Evolutionary conservation across 1,284 basidiomycete genomes (phyloP), one percentile per base, ranked within the genome.

Genomic region (Apiotrichum brassicae): DNA sequence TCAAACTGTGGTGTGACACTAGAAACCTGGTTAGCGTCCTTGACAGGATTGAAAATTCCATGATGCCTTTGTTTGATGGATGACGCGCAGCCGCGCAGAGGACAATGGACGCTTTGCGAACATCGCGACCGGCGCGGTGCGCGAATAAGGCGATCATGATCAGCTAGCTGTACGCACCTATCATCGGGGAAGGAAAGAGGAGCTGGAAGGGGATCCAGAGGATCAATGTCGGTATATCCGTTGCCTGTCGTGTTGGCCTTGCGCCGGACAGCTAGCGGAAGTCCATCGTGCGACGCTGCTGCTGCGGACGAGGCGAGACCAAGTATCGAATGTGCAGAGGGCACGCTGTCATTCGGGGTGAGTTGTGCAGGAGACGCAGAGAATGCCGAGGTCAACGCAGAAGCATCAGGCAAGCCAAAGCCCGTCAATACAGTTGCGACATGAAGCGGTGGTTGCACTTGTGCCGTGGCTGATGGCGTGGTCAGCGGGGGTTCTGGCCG

Each of bases 1-100:
- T 50, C 44, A 30, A 56, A 56, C 5, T 35, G 43, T 11, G 8
- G 25, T 4, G 18, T n/a, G 24, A 40, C 9, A 16, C 38, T 40
- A n/a, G 6, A 20, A 4, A 22, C 9, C 11, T 14, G 16, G 35
- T 36, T 36, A 36, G 35, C 28, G 28, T 14, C 28, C 8, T 30
- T 14, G 8, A 30, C 28, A 30, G 28, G 9, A 30, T 9, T 14
- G 28, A 14, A n/a, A n/a, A n/a, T 9, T 30, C 28, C 28, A 30
- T 9, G 9, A 30, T 30, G 28, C 28, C 8, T 8, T 14, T 8
- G 28, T 9, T 30, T 8, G 28, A 30, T 30, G 28, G 9, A 30
- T 14, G 28, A 8, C 9, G 28, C 28, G 28, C 28, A 30, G 28
- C 28, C 9, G 33, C 28, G 28, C 28, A 30, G 28, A 9, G 28